phyloP scores from a whole-genome alignment of 495 filamentous ascomycete genomes.

The Aspergillus wentii region DNA sequence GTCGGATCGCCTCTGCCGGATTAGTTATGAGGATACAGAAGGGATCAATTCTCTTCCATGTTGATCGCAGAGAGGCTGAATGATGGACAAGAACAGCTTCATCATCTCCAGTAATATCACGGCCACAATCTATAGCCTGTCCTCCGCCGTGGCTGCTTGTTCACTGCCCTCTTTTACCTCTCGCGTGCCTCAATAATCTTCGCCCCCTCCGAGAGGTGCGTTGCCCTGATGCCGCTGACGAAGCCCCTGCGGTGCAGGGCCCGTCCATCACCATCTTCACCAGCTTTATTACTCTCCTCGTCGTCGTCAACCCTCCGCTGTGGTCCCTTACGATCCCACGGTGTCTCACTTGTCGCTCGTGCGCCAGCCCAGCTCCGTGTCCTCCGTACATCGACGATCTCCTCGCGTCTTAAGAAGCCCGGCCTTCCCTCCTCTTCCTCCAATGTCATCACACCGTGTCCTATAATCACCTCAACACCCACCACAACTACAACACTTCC shows the following conservation, averaged over 20 bases:
- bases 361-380: constrained; percentile 23
- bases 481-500: constrained; percentile 9
- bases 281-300: neutral
- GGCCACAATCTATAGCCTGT: neutral
- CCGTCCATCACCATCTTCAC: constrained; percentile 26
- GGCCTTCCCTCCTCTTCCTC: constrained; percentile 10
- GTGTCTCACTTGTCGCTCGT: constrained; percentile 6
- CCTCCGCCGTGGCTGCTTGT: no score
- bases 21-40: constrained; percentile 18
- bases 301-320: constrained; percentile 6
- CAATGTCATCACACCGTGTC: constrained; percentile 10
- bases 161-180: no score
- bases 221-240: constrained; percentile 39
- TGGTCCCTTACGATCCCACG: constrained; percentile 10
- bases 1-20: constrained; percentile 18
- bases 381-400: constrained; percentile 14
- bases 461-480: constrained; percentile 8
- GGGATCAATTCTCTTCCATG: constrained; percentile 3
- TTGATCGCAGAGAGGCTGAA: neutral
- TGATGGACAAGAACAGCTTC: neutral
- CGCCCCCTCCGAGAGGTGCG: neutral
- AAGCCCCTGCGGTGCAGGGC: constrained; percentile 43
- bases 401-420: constrained; percentile 4
- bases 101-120: constrained; percentile 5
- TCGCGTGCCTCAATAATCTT: constrained; percentile 17